Percentiles rank a stretch among this genome's conserved stretches.
Evolutionary conservation across 2,329 filamentous ascomycete genomes (phyloP).

Genomic region (Colletotrichum echinochloae): DNA sequence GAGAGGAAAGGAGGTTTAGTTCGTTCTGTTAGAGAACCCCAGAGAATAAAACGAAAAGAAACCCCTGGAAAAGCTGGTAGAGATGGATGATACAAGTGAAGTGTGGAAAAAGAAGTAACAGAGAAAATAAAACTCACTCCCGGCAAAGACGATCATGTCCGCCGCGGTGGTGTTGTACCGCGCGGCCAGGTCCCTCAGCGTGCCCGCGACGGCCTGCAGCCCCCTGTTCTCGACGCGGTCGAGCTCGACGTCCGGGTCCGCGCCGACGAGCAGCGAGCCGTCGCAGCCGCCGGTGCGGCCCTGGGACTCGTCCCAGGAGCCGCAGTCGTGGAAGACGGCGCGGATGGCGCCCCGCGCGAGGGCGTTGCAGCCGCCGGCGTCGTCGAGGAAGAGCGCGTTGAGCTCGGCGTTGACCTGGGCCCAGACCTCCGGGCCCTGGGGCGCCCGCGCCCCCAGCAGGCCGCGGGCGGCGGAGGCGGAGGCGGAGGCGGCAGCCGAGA

Average conservation of each 20-base stretch:
- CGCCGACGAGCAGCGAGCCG: constrained; percentile 56
- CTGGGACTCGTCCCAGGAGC: constrained; percentile 52
- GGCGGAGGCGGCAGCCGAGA: constrained; percentile 2
- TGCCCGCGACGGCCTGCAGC: constrained; percentile 54
- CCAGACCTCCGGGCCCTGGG: constrained; percentile 48
- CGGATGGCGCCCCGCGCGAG: constrained; percentile 58
- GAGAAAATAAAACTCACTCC: constrained; percentile 3
- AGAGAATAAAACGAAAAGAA: no score
- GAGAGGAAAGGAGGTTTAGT: fast-evolving
- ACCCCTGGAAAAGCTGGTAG: no score
- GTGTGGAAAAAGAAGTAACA: background rate
- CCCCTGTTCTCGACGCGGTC: constrained; percentile 58
- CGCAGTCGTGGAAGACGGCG: constrained; percentile 61
- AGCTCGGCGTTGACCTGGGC: constrained; percentile 53
- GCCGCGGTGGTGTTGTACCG: constrained; percentile 59
- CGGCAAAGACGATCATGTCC: constrained; percentile 65
- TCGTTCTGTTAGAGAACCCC: background rate
- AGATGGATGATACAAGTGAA: background rate
- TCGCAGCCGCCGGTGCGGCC: constrained; percentile 58
- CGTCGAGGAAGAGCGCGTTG: constrained; percentile 48
- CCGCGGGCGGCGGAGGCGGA: background rate
- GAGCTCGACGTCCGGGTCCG: constrained; percentile 48
- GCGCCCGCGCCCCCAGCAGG: background rate
- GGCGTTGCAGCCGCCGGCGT: constrained; percentile 51
- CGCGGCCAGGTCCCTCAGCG: constrained; percentile 54